Conservation (phyloP, 495 filamentous ascomycete species). For the Neurospora hispaniola region DNA sequence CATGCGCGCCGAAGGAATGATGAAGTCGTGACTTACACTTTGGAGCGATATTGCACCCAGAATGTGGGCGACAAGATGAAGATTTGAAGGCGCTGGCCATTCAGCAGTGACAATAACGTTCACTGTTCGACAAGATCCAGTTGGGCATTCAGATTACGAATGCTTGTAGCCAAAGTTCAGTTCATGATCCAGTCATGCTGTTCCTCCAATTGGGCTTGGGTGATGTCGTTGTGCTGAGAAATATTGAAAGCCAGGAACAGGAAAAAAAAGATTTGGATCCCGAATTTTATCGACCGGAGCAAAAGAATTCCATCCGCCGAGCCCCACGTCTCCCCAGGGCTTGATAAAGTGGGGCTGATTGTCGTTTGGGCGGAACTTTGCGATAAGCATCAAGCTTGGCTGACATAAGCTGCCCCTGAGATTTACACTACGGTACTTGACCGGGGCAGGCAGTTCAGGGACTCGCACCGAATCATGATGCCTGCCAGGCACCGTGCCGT, state of each 20-base stretch:
- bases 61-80: background rate
- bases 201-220: background rate
- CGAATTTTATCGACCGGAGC: background rate
- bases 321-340: background rate
- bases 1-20: background rate
- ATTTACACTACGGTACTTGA: background rate
- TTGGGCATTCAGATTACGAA: background rate
- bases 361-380: background rate
- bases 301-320: background rate
- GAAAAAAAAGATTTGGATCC: background rate
- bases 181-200: background rate
- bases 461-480: background rate
- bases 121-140: background rate
- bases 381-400: background rate
- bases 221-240: background rate
- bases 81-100: background rate
- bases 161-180: background rate
- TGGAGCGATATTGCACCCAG: conserved; percentile 14
- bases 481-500: background rate
- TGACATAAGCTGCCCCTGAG: background rate
- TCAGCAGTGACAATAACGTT: background rate
- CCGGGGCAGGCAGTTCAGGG: background rate
- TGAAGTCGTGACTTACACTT: conserved; percentile 15
- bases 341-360: background rate
- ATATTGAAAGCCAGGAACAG: no score